Evolutionary conservation across 305 asterid genomes (phyloP).

Genomic region (Euphrasia arctica): DNA sequence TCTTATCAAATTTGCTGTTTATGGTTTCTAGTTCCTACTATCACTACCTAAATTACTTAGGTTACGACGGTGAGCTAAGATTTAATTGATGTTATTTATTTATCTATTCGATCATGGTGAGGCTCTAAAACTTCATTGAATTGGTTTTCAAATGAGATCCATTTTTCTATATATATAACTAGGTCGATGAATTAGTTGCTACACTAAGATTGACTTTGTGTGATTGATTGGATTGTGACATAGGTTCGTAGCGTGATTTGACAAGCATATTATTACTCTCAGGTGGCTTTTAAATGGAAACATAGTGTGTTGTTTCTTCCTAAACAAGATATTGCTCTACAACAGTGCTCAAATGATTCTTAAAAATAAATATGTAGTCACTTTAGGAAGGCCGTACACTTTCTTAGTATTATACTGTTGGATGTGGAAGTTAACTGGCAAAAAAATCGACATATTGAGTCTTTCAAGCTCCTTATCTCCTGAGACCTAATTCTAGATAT

Average conservation of each 20-base stretch:
- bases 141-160: background rate
- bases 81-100: conserved; percentile 13
- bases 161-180: background rate
- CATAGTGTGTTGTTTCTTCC: too few relatives aligned
- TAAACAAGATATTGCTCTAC: background rate
- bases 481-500: too few relatives aligned
- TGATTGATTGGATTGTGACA: background rate
- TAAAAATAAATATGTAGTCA: too few relatives aligned
- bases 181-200: background rate
- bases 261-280: too few relatives aligned
- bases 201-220: background rate
- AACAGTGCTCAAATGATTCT: background rate
- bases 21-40: conserved; percentile 92
- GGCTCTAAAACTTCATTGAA: background rate
- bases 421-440: background rate
- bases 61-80: conserved; percentile 81
- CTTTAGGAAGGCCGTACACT: too few relatives aligned
- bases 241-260: background rate
- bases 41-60: conserved; percentile 91
- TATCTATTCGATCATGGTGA: too few relatives aligned
- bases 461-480: too few relatives aligned
- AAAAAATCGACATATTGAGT: too few relatives aligned
- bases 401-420: background rate
- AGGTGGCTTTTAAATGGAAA: too few relatives aligned
- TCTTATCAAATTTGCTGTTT: conserved; percentile 87